phyloP scores from a whole-genome alignment of 2,329 filamentous ascomycete genomes.

The Geosmithia putterillii region DNA sequence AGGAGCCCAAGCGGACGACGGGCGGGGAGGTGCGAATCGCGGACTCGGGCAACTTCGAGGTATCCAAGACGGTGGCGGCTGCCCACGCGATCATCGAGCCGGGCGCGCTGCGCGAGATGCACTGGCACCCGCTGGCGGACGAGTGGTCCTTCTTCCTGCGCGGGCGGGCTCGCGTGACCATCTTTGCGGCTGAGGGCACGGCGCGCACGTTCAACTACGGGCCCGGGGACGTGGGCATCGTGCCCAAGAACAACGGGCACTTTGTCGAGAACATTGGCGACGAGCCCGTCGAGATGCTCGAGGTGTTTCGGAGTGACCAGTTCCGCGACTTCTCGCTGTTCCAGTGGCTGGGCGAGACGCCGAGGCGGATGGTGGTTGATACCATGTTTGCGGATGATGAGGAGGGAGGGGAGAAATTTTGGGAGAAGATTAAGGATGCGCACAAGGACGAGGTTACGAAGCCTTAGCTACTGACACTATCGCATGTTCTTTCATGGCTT shows the following conservation, averaged over 20 bases:
- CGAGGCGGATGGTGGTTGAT: slow-evolving; percentile 51
- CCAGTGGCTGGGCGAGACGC: slow-evolving; percentile 66
- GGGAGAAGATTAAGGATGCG: slow-evolving; percentile 47
- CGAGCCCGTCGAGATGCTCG: slow-evolving; percentile 62
- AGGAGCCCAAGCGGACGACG: slow-evolving; percentile 51
- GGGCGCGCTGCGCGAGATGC: slow-evolving; percentile 64
- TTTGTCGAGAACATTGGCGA: slow-evolving; percentile 76
- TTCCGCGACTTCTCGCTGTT: slow-evolving; percentile 64
- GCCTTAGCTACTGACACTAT: too few species aligned
- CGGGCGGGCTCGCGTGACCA: slow-evolving; percentile 59
- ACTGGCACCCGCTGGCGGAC: slow-evolving; percentile 71
- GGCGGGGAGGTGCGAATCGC: slow-evolving; percentile 64
- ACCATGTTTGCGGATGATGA: slow-evolving; percentile 52
- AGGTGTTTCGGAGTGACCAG: slow-evolving; percentile 60
- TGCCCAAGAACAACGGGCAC: slow-evolving; percentile 66
- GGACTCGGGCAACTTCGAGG: slow-evolving; percentile 64
- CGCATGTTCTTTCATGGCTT: too few species aligned
- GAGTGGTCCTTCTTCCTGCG: slow-evolving; percentile 73
- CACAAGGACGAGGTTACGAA: slow-evolving; percentile 43
- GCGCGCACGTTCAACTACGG: slow-evolving; percentile 67
- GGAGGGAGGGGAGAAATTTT: slow-evolving; percentile 49
- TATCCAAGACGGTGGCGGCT: slow-evolving; percentile 61
- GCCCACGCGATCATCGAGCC: slow-evolving; percentile 61
- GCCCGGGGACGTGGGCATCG: slow-evolving; percentile 65
- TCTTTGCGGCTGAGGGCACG: slow-evolving; percentile 57